Percentiles rank a stretch among this genome's conserved stretches.
These are phyloP conservation scores for Curvularia eragrostidis DNA, from an alignment of 2,329 filamentous ascomycete species.

Conservation along the genomic window DNA sequence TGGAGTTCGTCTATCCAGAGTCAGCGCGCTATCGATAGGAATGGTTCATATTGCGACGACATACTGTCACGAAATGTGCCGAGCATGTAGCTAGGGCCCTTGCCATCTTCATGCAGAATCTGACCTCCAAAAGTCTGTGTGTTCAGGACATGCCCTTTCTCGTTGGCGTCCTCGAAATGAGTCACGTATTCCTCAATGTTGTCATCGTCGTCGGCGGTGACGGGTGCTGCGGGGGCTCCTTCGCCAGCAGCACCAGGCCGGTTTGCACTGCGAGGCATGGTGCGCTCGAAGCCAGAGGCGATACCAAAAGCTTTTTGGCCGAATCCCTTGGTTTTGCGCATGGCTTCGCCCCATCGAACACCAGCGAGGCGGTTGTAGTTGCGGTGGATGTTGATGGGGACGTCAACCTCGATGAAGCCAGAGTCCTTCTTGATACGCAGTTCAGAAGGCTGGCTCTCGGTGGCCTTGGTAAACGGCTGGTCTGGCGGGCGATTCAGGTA, in stretches of 20 bases:
- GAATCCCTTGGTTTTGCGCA: slow-evolving; percentile 62
- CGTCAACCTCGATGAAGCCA: slow-evolving; percentile 89
- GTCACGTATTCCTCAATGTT: slow-evolving; percentile 64
- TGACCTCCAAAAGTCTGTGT: slow-evolving; percentile 88
- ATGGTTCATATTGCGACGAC: slow-evolving; percentile 38
- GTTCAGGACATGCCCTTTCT: slow-evolving; percentile 74
- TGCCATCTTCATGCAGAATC: slow-evolving; percentile 71
- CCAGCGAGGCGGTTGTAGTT: slow-evolving; percentile 88
- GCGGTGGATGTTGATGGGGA: slow-evolving; percentile 73
- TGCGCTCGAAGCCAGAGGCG: slow-evolving; percentile 54
- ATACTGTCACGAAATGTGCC: slow-evolving; percentile 85
- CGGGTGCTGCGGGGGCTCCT: slow-evolving; percentile 28
- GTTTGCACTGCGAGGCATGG: slow-evolving; percentile 39
- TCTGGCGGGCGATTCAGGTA: slow-evolving; percentile 78
- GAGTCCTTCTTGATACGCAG: slow-evolving; percentile 82
- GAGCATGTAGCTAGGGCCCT: slow-evolving; percentile 81
- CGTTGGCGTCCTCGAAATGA: slow-evolving; percentile 67
- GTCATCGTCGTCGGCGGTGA: slow-evolving; percentile 65
- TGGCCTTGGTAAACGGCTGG: slow-evolving; percentile 66
- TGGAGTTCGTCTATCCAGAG: slow-evolving; percentile 74
- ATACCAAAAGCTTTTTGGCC: slow-evolving; percentile 55
- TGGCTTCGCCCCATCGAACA: slow-evolving; percentile 78
- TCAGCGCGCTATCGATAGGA: slow-evolving; percentile 12
- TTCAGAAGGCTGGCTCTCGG: slow-evolving; percentile 65
- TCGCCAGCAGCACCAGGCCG: slow-evolving; percentile 35